phyloP scores from a whole-genome alignment of 345 rosid genomes.

The Rhodamnia rubescens region DNA sequence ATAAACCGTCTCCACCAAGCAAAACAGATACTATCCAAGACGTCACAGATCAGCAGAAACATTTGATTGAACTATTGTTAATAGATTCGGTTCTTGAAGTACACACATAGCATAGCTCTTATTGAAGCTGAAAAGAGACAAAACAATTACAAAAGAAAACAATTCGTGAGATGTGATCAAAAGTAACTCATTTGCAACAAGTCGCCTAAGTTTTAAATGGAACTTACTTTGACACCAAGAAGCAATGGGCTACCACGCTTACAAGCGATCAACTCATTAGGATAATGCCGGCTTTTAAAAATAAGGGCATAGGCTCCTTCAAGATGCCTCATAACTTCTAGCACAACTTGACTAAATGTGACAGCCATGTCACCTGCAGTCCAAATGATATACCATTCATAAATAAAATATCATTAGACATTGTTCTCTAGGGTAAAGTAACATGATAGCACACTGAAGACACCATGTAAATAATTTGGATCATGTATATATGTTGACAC shows the following conservation, averaged over 20 bases:
- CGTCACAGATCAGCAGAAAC: neutral
- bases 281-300: slow-evolving; percentile 86
- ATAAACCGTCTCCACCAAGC: neutral
- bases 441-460: neutral
- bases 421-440: neutral
- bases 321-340: slow-evolving; percentile 93
- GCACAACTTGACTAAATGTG: slow-evolving; percentile 81
- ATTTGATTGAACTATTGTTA: neutral
- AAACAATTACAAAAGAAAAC: neutral
- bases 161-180: neutral
- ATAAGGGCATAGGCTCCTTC: slow-evolving; percentile 99
- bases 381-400: neutral
- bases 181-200: neutral
- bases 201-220: neutral
- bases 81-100: neutral
- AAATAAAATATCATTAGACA: neutral
- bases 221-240: slow-evolving; percentile 86
- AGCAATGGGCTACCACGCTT: slow-evolving; percentile 94
- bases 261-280: slow-evolving; percentile 91
- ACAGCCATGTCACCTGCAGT: slow-evolving; percentile 56
- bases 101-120: neutral
- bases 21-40: neutral
- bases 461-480: neutral
- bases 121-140: neutral
- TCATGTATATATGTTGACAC: neutral